Percentiles rank a stretch among this genome's conserved stretches.
These are phyloP conservation scores for Meredithiella fracta DNA, from an alignment of 2,329 filamentous ascomycete genomes.

Conservation along the genomic window DNA sequence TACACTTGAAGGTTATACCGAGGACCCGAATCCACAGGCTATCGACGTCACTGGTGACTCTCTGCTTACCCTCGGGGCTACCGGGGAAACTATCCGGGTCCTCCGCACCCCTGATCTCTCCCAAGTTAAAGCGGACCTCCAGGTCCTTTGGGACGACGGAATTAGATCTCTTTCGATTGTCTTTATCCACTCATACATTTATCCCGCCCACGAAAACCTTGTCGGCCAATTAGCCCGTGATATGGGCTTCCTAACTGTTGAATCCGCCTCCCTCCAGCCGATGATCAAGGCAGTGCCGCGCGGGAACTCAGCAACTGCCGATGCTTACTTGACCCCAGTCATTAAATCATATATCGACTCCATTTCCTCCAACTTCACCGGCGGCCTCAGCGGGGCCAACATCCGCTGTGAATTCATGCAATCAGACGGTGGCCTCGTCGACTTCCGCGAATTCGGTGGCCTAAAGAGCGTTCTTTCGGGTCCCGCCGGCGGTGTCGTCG, in stretches of 20 bases:
- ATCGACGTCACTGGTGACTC: conserved; percentile 52
- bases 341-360: conserved; percentile 26
- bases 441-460: conserved; percentile 69
- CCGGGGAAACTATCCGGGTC: conserved; percentile 52
- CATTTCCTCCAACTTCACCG: conserved; percentile 42
- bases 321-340: conserved; percentile 28
- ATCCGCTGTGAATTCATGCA: conserved; percentile 93
- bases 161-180: conserved; percentile 76
- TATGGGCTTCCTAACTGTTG: conserved; percentile 37
- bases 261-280: conserved; percentile 23
- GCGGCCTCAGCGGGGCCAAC: conserved; percentile 65
- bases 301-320: conserved; percentile 27
- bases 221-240: conserved; percentile 62
- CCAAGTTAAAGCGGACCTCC: conserved; percentile 38
- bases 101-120: conserved; percentile 40
- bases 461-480: conserved; percentile 75
- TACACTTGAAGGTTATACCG: conserved; percentile 80
- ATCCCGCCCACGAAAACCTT: conserved; percentile 66
- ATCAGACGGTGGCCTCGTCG: conserved; percentile 58
- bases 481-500: conserved; percentile 83
- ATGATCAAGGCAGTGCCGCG: conserved; percentile 30
- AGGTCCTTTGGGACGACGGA: conserved; percentile 43
- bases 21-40: conserved; percentile 53
- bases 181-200: conserved; percentile 85
- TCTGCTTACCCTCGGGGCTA: conserved; percentile 51